Evolutionary conservation across 2,329 filamentous ascomycete genomes (phyloP).

Genomic region (Aspergillus felis): DNA sequence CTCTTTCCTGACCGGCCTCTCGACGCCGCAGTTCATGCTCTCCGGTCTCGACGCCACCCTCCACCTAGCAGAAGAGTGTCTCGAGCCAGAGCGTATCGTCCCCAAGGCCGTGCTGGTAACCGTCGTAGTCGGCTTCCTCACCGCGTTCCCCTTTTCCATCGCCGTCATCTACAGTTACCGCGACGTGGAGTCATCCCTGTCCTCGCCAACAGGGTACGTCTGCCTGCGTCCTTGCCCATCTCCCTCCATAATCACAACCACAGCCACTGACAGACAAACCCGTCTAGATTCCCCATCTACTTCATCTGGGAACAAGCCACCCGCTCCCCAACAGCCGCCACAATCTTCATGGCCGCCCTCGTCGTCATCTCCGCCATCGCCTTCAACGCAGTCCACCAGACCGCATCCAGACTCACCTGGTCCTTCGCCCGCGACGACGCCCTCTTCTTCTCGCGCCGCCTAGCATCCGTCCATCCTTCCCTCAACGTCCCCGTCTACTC

Average conservation of each 20-base stretch:
- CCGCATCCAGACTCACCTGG: constrained; percentile 30
- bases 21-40: constrained; percentile 23
- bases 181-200: constrained; percentile 11
- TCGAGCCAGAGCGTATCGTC: constrained; percentile 19
- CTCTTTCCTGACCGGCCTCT: constrained; percentile 21
- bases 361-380: constrained; percentile 16
- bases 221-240: background rate
- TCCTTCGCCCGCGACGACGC: constrained; percentile 31
- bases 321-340: constrained; percentile 15
- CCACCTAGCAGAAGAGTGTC: constrained; percentile 21
- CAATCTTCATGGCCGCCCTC: constrained; percentile 17
- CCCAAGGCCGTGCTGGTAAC: constrained; percentile 19
- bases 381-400: constrained; percentile 22
- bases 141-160: constrained; percentile 20
- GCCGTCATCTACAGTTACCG: constrained; percentile 18
- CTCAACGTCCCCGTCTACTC: constrained; percentile 16
- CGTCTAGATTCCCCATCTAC: constrained; percentile 17
- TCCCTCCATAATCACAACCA: background rate
- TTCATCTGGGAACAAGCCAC: constrained; percentile 22
- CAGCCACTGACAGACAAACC: background rate
- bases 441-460: constrained; percentile 23
- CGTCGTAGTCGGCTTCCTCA: constrained; percentile 17
- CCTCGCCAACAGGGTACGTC: constrained; percentile 14
- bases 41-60: constrained; percentile 21
- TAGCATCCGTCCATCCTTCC: constrained; percentile 7